Conservation (phyloP, 495 filamentous ascomycete species). For the Hyphodiscus hymeniophilus region DNA sequence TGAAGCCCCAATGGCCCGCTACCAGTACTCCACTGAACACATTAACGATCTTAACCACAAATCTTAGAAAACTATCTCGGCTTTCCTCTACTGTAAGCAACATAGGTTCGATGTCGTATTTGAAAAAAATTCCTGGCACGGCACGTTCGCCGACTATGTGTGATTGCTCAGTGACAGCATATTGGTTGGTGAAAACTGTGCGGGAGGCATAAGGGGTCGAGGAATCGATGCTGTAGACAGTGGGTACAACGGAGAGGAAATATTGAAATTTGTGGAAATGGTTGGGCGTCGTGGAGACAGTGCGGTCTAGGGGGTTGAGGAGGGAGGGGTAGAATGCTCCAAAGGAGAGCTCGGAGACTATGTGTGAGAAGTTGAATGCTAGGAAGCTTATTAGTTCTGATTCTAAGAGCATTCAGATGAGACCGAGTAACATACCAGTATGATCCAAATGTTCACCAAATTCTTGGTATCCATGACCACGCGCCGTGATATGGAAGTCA, state of each 20-base stretch:
- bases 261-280: slow-evolving; percentile 98
- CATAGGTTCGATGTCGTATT: slow-evolving; percentile 98
- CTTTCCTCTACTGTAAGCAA: slow-evolving; percentile 76
- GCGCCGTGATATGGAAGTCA: slow-evolving; percentile 95
- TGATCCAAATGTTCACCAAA: slow-evolving; percentile 71
- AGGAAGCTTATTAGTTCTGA: slow-evolving; percentile 10
- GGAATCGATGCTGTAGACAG: slow-evolving; percentile 70
- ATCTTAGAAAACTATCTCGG: slow-evolving; percentile 60
- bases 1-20: slow-evolving; percentile 52
- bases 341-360: slow-evolving; percentile 93
- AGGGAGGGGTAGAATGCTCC: slow-evolving; percentile 91
- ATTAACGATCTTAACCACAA: slow-evolving; percentile 67
- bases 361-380: slow-evolving; percentile 98
- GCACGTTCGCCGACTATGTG: slow-evolving; percentile 56
- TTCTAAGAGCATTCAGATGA: not conserved
- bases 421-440: slow-evolving; percentile 40
- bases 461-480: slow-evolving; percentile 88
- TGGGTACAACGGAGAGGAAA: slow-evolving; percentile 93
- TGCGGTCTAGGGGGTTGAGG: slow-evolving; percentile 88
- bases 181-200: slow-evolving; percentile 91
- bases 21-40: slow-evolving; percentile 53
- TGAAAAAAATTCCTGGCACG: slow-evolving; percentile 94
- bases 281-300: slow-evolving; percentile 58
- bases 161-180: slow-evolving; percentile 86
- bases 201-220: slow-evolving; percentile 21